These are phyloP conservation scores for Rhizopus microsporus DNA, from an alignment of 371 early-diverging fungal species.

Conservation along the genomic window DNA sequence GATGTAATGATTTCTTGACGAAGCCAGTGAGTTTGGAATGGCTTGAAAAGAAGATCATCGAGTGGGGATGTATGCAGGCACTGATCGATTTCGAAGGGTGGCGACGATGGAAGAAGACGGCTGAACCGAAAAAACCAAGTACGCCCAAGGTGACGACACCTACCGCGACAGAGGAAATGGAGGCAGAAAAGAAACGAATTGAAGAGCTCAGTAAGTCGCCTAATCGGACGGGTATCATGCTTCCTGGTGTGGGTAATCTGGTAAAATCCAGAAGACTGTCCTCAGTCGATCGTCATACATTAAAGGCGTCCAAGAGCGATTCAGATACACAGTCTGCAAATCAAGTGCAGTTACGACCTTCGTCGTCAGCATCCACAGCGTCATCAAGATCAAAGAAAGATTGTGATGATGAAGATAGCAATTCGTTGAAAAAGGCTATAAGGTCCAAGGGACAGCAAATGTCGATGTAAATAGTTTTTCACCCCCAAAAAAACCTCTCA, in stretches of 20 bases:
- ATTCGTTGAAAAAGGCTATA: too few relatives aligned
- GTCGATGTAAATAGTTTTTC: too few relatives aligned
- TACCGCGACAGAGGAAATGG: not conserved
- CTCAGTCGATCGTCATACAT: not conserved
- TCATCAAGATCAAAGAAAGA: not conserved
- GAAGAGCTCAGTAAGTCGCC: slow-evolving; percentile 5
- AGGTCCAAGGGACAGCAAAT: too few relatives aligned
- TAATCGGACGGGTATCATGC: slow-evolving; percentile 14
- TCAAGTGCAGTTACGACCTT: not conserved
- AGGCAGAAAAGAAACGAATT: slow-evolving; percentile 20
- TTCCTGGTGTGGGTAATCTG: slow-evolving; percentile 22
- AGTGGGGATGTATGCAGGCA: slow-evolving; percentile 94
- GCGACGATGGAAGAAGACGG: slow-evolving; percentile 60
- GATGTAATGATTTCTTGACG: slow-evolving; percentile 89
- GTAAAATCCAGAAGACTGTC: slow-evolving; percentile 10
- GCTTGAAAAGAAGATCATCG: slow-evolving; percentile 85
- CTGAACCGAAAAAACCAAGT: slow-evolving; percentile 4
- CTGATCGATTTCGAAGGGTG: slow-evolving; percentile 86
- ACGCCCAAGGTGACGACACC: not conserved
- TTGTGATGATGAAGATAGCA: too few relatives aligned
- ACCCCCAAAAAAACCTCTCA: too few relatives aligned
- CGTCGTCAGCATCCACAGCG: not conserved
- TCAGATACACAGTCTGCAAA: slow-evolving; percentile 13
- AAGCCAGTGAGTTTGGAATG: slow-evolving; percentile 86
- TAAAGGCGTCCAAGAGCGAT: slow-evolving; percentile 19